phyloP scores from a whole-genome alignment of 1,284 basidiomycete genomes.

The Tremellales sp. region DNA sequence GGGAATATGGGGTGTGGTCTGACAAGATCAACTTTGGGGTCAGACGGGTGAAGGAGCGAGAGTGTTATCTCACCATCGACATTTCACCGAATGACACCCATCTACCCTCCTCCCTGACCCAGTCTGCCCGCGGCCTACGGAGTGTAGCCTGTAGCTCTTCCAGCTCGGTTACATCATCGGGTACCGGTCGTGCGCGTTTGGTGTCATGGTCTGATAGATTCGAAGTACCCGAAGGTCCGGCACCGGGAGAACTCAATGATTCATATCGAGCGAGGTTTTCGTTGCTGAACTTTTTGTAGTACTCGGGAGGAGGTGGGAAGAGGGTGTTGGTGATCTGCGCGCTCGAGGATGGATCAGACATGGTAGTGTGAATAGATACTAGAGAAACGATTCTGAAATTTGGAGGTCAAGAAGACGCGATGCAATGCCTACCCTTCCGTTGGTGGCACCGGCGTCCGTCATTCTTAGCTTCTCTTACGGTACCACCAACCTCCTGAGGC shows the following conservation, averaged over 20 bases:
- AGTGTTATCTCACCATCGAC: conserved; percentile 29
- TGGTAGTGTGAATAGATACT: conserved; percentile 53
- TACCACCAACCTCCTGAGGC: no score
- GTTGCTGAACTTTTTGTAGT: conserved; percentile 36
- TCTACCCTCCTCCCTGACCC: conserved; percentile 39
- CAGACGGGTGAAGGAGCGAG: not conserved
- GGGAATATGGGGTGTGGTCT: conserved; percentile 19
- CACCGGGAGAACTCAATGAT: conserved; percentile 3
- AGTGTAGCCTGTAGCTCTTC: conserved; percentile 16
- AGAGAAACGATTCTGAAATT: not conserved
- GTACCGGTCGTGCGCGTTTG: not conserved
- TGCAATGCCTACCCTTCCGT: no score
- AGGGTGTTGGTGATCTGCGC: conserved; percentile 42
- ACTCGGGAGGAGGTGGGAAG: conserved; percentile 43
- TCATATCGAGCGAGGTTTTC: conserved; percentile 22
- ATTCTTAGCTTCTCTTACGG: no score
- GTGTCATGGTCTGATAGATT: not conserved
- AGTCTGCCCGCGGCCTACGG: conserved; percentile 30
- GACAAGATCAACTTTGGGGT: no score
- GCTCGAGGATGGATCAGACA: no score
- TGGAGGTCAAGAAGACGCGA: not conserved
- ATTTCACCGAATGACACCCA: conserved; percentile 43
- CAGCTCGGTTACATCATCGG: conserved; percentile 6
- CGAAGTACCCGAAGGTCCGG: not conserved
- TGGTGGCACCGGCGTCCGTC: no score